A percentile compares a stretch with the other conserved stretches of the same genome.
These are phyloP conservation scores for Populus trichocarpa DNA, from an alignment of 441 rosid species.

Conservation along the genomic window DNA sequence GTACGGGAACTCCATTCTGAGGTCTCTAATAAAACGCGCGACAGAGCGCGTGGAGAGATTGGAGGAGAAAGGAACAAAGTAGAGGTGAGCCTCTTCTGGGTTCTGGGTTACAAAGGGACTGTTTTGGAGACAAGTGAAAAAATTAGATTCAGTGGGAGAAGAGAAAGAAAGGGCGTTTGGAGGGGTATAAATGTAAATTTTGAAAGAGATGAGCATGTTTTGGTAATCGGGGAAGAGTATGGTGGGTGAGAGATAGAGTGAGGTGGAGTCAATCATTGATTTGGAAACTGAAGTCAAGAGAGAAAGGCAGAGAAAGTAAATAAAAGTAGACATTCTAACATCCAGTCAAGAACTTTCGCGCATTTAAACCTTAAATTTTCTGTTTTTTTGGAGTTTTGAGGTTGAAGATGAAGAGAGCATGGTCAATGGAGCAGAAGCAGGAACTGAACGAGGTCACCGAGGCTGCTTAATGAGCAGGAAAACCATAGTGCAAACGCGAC, in stretches of 20 bases:
- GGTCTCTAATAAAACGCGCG: conserved; percentile 26
- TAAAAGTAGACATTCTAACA: not conserved
- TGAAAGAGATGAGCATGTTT: conserved; percentile 40
- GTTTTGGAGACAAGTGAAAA: conserved; percentile 37
- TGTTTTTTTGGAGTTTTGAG: not conserved
- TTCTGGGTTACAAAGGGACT: conserved; percentile 36
- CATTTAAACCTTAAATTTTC: not conserved
- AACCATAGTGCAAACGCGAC: no score
- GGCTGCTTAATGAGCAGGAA: not conserved
- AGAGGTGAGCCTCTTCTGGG: conserved; percentile 51
- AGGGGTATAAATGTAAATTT: conserved; percentile 38
- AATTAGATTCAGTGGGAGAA: conserved; percentile 37
- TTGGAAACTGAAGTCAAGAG: not conserved
- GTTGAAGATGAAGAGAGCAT: not conserved
- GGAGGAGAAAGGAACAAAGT: conserved; percentile 47
- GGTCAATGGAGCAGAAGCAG: not conserved
- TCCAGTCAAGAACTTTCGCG: not conserved
- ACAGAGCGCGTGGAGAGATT: conserved; percentile 31
- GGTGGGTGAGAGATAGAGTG: conserved; percentile 35
- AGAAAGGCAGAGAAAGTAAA: not conserved
- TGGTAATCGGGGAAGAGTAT: conserved; percentile 32
- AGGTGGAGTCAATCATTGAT: not conserved
- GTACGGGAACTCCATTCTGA: conserved; percentile 37
- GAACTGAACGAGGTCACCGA: not conserved
- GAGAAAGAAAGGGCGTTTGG: conserved; percentile 19